These are phyloP conservation scores for Fusarium liriodendri DNA, from an alignment of 2,329 filamentous ascomycete genomes.

Conservation along the genomic window DNA sequence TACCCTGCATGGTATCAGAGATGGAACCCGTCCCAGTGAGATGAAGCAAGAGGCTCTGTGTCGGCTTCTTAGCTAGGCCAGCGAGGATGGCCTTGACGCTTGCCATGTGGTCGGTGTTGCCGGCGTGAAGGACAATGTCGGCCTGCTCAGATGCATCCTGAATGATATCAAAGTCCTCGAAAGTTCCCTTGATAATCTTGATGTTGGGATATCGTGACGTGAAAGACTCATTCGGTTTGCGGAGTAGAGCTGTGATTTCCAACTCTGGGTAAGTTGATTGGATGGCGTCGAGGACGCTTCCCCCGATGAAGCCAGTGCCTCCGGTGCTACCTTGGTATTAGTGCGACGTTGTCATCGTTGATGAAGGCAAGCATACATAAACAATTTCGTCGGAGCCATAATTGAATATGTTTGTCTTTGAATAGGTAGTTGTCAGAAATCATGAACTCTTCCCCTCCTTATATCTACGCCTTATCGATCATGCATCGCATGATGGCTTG, in stretches of 20 bases:
- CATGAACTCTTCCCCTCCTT: not conserved
- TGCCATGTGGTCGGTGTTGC: not conserved
- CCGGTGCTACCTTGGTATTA: not conserved
- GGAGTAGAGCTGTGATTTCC: not conserved
- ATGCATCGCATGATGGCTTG: not conserved
- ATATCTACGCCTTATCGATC: not conserved
- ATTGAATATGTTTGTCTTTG: not conserved
- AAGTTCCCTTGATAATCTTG: not conserved
- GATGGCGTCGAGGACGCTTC: not conserved
- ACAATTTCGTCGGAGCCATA: not conserved
- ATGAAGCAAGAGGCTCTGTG: not conserved
- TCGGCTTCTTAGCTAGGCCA: not conserved
- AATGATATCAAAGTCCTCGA: not conserved
- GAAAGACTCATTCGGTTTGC: not conserved
- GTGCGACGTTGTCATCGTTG: not conserved
- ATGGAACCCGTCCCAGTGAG: not conserved
- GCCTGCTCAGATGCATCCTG: not conserved
- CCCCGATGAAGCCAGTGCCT: not conserved
- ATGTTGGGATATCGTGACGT: not conserved
- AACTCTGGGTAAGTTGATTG: not conserved
- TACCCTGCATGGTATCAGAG: not conserved
- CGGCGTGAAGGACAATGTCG: not conserved
- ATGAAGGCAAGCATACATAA: not conserved
- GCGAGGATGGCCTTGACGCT: not conserved
- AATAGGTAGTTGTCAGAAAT: too few relatives aligned